Conservation (phyloP, 2,329 filamentous ascomycete genomes). For the Iodosphaeria phyllophila region DNA sequence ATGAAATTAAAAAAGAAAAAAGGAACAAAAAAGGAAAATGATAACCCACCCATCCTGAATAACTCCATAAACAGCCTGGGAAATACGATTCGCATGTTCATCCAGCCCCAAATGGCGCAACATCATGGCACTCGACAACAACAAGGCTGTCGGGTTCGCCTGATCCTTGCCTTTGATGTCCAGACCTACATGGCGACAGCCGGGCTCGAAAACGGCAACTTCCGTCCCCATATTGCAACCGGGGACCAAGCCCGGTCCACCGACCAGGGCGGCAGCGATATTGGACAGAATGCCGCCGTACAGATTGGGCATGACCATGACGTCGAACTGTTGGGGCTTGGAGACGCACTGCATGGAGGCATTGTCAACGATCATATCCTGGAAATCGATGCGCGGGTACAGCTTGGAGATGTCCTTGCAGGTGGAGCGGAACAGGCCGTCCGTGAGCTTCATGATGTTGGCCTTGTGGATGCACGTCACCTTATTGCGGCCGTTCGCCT, state of each 20-base stretch:
- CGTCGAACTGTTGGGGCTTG: constrained; percentile 93
- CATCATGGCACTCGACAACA: constrained; percentile 93
- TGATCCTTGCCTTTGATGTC: constrained; percentile 99
- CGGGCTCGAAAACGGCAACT: constrained; percentile 95
- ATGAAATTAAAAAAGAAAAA: neutral
- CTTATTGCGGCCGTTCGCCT: constrained; percentile 98
- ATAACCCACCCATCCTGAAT: constrained; percentile 73
- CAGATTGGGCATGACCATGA: constrained; percentile 99
- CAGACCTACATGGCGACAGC: constrained; percentile 96
- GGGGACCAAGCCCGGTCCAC: constrained; percentile 89
- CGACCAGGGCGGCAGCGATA: constrained; percentile 92
- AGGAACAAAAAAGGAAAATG: constrained; percentile 1
- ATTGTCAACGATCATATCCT: constrained; percentile 99
- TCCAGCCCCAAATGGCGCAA: constrained; percentile 92
- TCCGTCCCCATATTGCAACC: constrained; percentile 99
- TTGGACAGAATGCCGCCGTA: constrained; percentile 99
- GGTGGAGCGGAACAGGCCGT: constrained; percentile 95
- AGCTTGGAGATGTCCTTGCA: constrained; percentile 88
- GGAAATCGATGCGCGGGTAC: constrained; percentile 86
- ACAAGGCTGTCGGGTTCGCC: constrained; percentile 91
- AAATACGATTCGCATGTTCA: constrained; percentile 96
- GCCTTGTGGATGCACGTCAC: constrained; percentile 99
- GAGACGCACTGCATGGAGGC: constrained; percentile 98
- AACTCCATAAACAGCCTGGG: constrained; percentile 58
- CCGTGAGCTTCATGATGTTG: constrained; percentile 99